A percentile compares a stretch with the other conserved stretches of the same genome.
Conservation (phyloP, 768 basidiomycete genomes). For the Collybia nuda region DNA sequence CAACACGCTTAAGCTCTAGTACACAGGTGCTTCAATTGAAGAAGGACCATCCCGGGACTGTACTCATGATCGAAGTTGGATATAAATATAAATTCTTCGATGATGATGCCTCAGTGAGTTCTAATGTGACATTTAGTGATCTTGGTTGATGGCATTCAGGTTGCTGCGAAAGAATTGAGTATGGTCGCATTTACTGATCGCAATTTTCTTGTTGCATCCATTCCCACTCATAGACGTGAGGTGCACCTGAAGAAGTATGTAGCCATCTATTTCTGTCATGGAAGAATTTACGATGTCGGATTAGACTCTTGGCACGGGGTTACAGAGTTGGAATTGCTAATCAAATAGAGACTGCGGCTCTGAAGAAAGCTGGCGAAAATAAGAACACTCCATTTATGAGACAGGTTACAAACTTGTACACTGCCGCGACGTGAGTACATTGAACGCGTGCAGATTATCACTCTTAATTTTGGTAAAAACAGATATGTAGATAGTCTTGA, state of each 20-base stretch:
- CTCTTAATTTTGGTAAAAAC: constrained; percentile 5
- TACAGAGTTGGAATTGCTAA: constrained; percentile 82
- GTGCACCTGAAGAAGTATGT: constrained; percentile 75
- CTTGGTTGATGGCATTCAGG: constrained; percentile 33
- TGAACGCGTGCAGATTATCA: not conserved
- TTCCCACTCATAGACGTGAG: constrained; percentile 67
- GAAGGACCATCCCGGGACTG: constrained; percentile 57
- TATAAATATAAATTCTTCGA: constrained; percentile 85
- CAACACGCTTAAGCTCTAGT: not conserved
- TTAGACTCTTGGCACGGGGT: constrained; percentile 69
- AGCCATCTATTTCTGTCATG: not conserved
- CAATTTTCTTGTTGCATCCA: constrained; percentile 74
- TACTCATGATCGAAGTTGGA: constrained; percentile 81
- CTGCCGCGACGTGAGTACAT: constrained; percentile 76
- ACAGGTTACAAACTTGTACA: constrained; percentile 76
- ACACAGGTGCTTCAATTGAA: constrained; percentile 58
- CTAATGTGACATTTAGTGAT: not conserved
- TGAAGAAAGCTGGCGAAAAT: constrained; percentile 82
- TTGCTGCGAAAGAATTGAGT: constrained; percentile 74
- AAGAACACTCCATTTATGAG: constrained; percentile 73
- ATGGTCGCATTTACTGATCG: constrained; percentile 72
- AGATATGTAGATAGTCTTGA: constrained; percentile 86
- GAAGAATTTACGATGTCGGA: not conserved
- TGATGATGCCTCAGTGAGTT: constrained; percentile 73
- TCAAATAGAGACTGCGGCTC: constrained; percentile 84